phyloP scores from a whole-genome alignment of 306 rosid species.

The Senna siamea region DNA sequence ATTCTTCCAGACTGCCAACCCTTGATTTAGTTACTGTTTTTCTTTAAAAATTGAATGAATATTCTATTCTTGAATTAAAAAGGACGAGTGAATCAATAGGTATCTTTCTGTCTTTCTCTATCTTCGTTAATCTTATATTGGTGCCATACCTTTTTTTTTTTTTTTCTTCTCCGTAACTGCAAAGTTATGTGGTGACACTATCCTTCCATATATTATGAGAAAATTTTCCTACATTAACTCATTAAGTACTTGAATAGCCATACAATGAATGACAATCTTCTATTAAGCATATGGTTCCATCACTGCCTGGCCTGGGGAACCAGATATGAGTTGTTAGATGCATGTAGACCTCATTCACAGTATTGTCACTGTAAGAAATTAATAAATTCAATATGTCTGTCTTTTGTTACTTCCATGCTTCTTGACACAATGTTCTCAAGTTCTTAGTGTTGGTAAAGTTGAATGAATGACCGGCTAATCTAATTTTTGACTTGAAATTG shows the following conservation, averaged over 20 bases:
- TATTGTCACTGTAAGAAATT: not conserved
- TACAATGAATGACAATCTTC: not conserved
- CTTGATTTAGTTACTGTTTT: not conserved
- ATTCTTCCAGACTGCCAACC: not conserved
- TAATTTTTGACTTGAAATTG: slow-evolving; percentile 20
- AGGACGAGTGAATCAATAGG: not conserved
- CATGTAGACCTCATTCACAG: not conserved
- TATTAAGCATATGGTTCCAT: not conserved
- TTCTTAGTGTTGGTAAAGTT: not conserved
- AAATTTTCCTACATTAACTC: not conserved
- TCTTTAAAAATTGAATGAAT: not conserved
- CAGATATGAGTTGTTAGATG: not conserved
- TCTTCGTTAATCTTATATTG: not conserved
- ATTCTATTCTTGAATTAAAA: slow-evolving; percentile 19
- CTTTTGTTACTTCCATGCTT: not conserved
- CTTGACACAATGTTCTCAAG: not conserved
- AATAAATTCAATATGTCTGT: not conserved
- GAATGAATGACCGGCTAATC: not conserved
- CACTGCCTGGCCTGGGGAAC: not conserved
- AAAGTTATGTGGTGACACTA: not conserved
- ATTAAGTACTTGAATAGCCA: not conserved
- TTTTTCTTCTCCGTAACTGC: not conserved
- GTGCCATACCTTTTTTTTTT: not conserved
- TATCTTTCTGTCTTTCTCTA: not conserved
- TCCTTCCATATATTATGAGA: not conserved